A percentile compares a stretch with the other conserved stretches of the same genome.
phyloP scores from a whole-genome alignment of 371 early-diverging fungal genomes.

The Phascolomyces articulosus region DNA sequence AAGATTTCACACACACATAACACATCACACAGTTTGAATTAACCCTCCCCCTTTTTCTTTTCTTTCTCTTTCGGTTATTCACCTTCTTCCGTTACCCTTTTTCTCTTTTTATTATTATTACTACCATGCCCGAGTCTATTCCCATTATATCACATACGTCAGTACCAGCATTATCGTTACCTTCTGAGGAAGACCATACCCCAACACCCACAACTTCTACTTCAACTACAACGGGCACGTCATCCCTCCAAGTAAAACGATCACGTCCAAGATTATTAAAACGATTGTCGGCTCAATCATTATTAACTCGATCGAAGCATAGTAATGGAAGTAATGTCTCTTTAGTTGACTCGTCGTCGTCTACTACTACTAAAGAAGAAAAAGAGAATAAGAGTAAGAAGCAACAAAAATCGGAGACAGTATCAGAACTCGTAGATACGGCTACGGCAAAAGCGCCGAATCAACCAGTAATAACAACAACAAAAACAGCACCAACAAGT shows the following conservation, averaged over 20 bases:
- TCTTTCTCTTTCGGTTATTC: constrained; percentile 10
- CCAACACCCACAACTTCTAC: not conserved
- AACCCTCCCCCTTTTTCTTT: not conserved
- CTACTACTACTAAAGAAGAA: not conserved
- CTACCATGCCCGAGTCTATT: constrained; percentile 6
- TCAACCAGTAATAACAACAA: too few species aligned
- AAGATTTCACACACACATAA: too few species aligned
- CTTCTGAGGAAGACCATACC: constrained; percentile 3
- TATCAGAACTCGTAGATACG: too few species aligned
- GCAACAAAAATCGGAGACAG: too few species aligned
- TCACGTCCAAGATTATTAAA: constrained; percentile 1
- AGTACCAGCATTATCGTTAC: not conserved
- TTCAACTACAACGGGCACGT: constrained; percentile 6
- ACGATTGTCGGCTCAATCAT: constrained; percentile 1
- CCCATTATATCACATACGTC: constrained; percentile 5
- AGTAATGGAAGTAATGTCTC: not conserved
- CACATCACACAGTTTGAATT: too few species aligned
- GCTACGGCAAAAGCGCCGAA: not conserved
- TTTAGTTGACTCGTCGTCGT: not conserved
- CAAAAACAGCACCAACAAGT: too few species aligned
- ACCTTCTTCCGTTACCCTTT: not conserved
- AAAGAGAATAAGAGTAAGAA: not conserved
- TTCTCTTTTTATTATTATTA: too few species aligned
- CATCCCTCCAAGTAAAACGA: not conserved
- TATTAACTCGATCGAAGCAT: not conserved